phyloP scores from a whole-genome alignment of 2,329 filamentous ascomycete species.

The Pseudogymnoascus sp. region DNA sequence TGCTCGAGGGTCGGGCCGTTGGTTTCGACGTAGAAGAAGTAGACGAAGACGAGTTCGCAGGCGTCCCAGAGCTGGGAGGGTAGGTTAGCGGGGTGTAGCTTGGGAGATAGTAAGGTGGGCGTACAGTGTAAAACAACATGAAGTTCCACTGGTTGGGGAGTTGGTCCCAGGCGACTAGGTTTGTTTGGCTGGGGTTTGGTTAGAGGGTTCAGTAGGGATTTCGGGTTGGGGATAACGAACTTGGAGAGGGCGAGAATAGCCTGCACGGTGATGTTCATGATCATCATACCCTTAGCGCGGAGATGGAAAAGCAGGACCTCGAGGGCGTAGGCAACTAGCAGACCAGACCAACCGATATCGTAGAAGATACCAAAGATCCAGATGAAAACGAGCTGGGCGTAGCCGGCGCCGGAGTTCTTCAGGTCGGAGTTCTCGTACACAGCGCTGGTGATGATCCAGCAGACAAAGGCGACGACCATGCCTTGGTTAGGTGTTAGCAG shows the following conservation, averaged over 20 bases:
- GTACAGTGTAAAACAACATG: conserved; percentile 54
- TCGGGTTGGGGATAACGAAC: conserved; percentile 53
- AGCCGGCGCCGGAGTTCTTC: conserved; percentile 31
- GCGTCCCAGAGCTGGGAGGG: conserved; percentile 44
- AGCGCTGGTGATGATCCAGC: conserved; percentile 40
- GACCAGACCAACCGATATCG: conserved; percentile 47
- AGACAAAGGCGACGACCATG: conserved; percentile 36
- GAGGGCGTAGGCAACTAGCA: conserved; percentile 46
- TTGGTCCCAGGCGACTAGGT: conserved; percentile 52
- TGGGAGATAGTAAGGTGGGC: conserved; percentile 16
- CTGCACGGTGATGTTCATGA: conserved; percentile 46
- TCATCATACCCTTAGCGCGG: conserved; percentile 37
- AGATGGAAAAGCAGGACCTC: conserved; percentile 44
- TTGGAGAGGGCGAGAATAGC: conserved; percentile 30
- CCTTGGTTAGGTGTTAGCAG: background rate
- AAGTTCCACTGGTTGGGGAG: conserved; percentile 55
- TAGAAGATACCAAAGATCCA: conserved; percentile 44
- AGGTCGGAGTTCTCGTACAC: conserved; percentile 33
- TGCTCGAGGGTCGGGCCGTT: conserved; percentile 63
- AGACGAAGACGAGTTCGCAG: conserved; percentile 52
- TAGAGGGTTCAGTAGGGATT: conserved; percentile 25
- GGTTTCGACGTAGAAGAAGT: conserved; percentile 61
- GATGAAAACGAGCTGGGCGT: conserved; percentile 39
- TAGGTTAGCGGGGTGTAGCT: conserved; percentile 14
- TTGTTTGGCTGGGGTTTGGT: conserved; percentile 43